Evolutionary conservation across 352 stramenopile species (phyloP).

Genomic region (Phytophthora agathidicida): DNA sequence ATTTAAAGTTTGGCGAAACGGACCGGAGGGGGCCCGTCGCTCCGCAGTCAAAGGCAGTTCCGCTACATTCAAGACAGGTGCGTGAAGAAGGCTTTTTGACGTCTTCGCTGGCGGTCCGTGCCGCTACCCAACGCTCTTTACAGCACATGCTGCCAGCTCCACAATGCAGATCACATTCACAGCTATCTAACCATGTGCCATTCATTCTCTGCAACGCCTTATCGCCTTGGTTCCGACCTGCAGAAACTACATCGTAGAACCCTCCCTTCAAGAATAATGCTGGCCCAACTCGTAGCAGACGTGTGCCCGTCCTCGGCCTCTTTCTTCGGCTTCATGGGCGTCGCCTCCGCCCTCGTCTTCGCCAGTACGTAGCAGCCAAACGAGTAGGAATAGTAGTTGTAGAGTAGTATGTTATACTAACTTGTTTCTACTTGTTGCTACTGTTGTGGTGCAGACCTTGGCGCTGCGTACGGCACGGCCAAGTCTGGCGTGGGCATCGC

Average conservation of each 20-base stretch:
- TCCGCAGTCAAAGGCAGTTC: constrained; percentile 31
- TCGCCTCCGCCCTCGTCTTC: constrained; percentile 92
- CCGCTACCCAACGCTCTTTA: not conserved
- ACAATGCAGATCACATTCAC: not conserved
- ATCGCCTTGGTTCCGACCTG: not conserved
- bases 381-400: not conserved
- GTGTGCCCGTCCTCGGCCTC: constrained; percentile 97
- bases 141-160: not conserved
- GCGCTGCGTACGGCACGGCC: constrained; percentile 96
- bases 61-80: constrained; percentile 27
- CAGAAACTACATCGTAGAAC: constrained; percentile 29
- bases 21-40: constrained; percentile 12
- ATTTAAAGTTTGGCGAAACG: too few relatives aligned
- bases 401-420: not conserved
- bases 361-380: constrained; percentile 28
- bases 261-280: constrained; percentile 23
- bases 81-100: constrained; percentile 3
- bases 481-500: constrained; percentile 98
- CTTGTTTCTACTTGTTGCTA: constrained; percentile 1
- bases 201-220: not conserved
- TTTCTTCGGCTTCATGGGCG: constrained; percentile 99
- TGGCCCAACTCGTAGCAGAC: constrained; percentile 86
- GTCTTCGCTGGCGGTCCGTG: not conserved
- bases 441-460: constrained; percentile 81
- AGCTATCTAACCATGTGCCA: constrained; percentile 15